Evolutionary conservation across 768 basidiomycete species (phyloP).

Genomic region (Lentinula guzmanii): DNA sequence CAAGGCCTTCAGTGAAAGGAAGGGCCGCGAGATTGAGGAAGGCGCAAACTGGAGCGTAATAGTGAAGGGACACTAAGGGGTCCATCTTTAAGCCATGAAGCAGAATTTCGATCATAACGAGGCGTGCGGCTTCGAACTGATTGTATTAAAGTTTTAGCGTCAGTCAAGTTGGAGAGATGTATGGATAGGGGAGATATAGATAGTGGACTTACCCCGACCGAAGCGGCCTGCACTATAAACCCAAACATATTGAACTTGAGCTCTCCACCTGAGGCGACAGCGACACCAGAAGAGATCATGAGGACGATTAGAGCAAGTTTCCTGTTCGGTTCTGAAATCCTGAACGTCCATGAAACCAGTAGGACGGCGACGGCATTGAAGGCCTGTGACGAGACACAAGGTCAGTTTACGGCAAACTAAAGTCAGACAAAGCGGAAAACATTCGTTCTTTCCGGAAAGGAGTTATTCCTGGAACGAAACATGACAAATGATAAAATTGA

Average conservation of each 20-base stretch:
- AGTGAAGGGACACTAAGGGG: constrained; percentile 90
- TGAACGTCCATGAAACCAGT: constrained; percentile 88
- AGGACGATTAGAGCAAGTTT: constrained; percentile 77
- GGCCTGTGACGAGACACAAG: constrained; percentile 42
- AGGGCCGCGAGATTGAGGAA: constrained; percentile 79
- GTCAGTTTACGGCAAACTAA: neutral
- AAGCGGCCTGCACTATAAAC: constrained; percentile 82
- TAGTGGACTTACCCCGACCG: constrained; percentile 62
- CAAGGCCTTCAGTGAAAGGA: constrained; percentile 89
- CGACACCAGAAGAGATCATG: constrained; percentile 89
- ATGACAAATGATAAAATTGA: neutral
- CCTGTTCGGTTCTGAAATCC: constrained; percentile 81
- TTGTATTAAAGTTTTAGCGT: neutral
- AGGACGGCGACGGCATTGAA: constrained; percentile 88
- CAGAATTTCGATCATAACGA: constrained; percentile 95
- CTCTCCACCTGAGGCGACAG: constrained; percentile 87
- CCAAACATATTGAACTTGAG: constrained; percentile 79
- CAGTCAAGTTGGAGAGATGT: neutral
- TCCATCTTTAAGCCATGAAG: constrained; percentile 97
- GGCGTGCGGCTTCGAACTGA: constrained; percentile 88
- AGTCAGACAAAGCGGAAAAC: neutral
- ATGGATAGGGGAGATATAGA: neutral
- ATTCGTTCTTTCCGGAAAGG: neutral
- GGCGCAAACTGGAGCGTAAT: constrained; percentile 95
- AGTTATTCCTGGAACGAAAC: neutral